Base-by-base conservation (phyloP, 129 eudicot species). In the Flaveria ramosissima region DNA sequence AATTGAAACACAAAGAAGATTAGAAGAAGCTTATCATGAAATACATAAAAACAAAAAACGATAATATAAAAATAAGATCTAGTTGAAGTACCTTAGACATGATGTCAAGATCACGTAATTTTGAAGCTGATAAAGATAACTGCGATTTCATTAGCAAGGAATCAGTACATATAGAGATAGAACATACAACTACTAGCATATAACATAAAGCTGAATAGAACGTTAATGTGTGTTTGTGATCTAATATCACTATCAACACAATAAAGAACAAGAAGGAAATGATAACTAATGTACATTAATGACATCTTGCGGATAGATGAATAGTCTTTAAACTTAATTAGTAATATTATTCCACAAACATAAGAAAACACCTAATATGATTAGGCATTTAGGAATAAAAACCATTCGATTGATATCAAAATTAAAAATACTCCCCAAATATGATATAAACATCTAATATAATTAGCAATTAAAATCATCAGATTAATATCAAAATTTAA, bases 71-170 rank as follows among this genome's bases (percentile, higher is more conserved):
- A 19, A 21, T 32, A 21, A 79, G 16, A 71, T 14, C 52, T 48
- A 21, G 39, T 48, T 59, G 56, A 14, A 76, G 72, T 95, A 95
- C 99, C 99, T 92, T 95, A 16, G 99, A 95, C 57, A 83, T 43
- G 68, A 89, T 47, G 80, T 95, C 99, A 68, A 61, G 92, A 81
- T 95, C 99, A 26, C 80, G 85, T 66, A 95, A 80, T 52, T 89
- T 83, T 53, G 94, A 83, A 79, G 97, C 99, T 76, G 96, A 89
- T 48, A 95, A 84, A 41, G 90, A 87, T 69, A 95, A 77, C 99
- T 95, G 96, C 88, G 84, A 67, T 17, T 63, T 42, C 73, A 70
- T 56, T 76, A 61, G 36, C 50, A 21, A 72, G 52, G 41, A 69
- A 70, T 69, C 61, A 60, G 72, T 74, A 57, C 27, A 53, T 43